Base-by-base conservation (phyloP, 352 stramenopile species). In the Phytophthora macrochlamydospora region DNA sequence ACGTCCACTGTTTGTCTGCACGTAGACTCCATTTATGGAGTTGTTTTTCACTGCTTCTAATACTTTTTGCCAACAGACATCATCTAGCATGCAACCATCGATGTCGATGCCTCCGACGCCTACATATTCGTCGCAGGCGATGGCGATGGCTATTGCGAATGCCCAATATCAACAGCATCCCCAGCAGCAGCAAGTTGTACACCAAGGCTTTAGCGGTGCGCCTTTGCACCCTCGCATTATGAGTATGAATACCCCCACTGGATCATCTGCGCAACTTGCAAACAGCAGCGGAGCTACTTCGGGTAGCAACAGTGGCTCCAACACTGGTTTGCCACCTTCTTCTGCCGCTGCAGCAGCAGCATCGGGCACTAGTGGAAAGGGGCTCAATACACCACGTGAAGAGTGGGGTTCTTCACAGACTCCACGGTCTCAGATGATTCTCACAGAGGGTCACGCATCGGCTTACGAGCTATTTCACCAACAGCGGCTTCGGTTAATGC, bases 401-500 rank as follows among this genome's bases (percentile, higher is more conserved):
- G 88, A 96, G 46, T 96, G 88, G 88, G 88, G 88, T 62, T 92
- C 86, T 30, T 94, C 86, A 60, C 84, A 94, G 62, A 94, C 86
- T 44, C 88, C 88, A 50, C 85, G 85, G 12, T 93, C 84, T 51
- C 85, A 93, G 51, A 81, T 94, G 78, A 89, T 92, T 37, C 71
- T 93, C 68, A 91, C 86, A 0, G 88, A 93, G 56, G 85, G 82
- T 8, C 88, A 95, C 35, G 83, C 87, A 30, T 93, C 85, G 6
- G 88, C 85, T 7, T 94, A 94, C 67, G 88, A 96, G 57, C 71
- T 96, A 12, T 94, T 96, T 60, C 88, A 96, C 60, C 86, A 96
- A 57, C 88, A 96, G 56, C 69, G 88, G 14, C 72, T 96, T 60
- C 82, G 86, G 12, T 58, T 96, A 45, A 96, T 96, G 82, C 65